phyloP scores from a whole-genome alignment of 164 flowering plant species.

The Stephania japonica region DNA sequence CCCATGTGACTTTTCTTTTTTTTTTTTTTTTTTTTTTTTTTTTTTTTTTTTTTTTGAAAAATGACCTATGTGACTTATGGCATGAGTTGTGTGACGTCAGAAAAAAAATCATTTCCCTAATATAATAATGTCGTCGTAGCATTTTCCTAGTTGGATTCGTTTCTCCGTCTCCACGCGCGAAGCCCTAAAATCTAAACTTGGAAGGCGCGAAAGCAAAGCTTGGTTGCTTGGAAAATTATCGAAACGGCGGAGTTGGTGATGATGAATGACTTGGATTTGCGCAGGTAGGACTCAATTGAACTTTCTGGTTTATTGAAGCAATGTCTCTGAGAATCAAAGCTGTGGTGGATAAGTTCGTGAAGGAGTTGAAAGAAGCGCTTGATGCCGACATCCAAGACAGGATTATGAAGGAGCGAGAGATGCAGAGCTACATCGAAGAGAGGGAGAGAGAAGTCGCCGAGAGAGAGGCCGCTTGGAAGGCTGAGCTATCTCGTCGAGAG shows the following conservation, averaged over 20 bases:
- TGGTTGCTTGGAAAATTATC: neutral
- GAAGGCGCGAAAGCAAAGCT: neutral
- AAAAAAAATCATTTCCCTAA: too few relatives aligned
- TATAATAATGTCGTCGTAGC: too few relatives aligned
- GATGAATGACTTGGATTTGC: neutral
- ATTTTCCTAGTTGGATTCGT: too few relatives aligned
- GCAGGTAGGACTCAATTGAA: too few relatives aligned
- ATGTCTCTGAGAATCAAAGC: constrained; percentile 83
- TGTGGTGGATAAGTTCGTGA: constrained; percentile 92
- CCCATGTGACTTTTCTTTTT: too few relatives aligned
- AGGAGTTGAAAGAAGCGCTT: constrained; percentile 90
- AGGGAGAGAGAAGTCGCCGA: constrained; percentile 96
- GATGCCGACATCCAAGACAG: constrained; percentile 94
- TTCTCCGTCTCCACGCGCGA: constrained; percentile 10
- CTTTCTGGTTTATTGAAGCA: neutral
- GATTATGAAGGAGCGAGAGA: constrained; percentile 97
- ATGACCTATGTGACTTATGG: too few relatives aligned
- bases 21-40: too few relatives aligned
- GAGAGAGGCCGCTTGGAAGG: constrained; percentile 98
- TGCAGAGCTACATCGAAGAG: constrained; percentile 97
- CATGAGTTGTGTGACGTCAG: too few relatives aligned
- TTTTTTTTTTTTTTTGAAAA: too few relatives aligned
- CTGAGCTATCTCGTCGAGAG: constrained; percentile 97
- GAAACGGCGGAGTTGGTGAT: neutral
- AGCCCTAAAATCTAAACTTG: neutral